phyloP scores from a whole-genome alignment of 2,329 filamentous ascomycete genomes.

The Talaromyces sp. region DNA sequence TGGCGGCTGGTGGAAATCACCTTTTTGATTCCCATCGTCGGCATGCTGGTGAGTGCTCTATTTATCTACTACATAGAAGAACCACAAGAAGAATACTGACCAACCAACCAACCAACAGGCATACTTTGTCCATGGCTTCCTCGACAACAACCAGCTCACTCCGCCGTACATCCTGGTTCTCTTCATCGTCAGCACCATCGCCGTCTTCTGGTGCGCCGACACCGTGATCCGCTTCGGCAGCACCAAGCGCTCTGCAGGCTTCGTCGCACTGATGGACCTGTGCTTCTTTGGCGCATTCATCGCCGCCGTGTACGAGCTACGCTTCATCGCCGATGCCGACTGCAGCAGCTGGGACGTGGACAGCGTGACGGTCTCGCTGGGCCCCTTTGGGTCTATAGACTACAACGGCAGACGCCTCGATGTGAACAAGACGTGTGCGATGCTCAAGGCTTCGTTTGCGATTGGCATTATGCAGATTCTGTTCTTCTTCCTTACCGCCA shows the following conservation, averaged over 20 bases:
- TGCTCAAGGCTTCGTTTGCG: conserved; percentile 88
- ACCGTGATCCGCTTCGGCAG: conserved; percentile 57
- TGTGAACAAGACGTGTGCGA: conserved; percentile 73
- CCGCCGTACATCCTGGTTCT: conserved; percentile 58
- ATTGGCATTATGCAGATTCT: conserved; percentile 84
- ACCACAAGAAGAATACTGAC: neutral
- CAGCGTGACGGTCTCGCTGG: conserved; percentile 56
- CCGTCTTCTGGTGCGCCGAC: conserved; percentile 56
- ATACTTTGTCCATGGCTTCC: conserved; percentile 59
- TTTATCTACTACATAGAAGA: neutral
- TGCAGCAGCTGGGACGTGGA: conserved; percentile 59
- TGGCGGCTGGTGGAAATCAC: conserved; percentile 59
- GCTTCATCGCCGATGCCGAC: conserved; percentile 56
- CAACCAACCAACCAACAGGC: conserved; percentile 27
- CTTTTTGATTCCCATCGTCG: conserved; percentile 59
- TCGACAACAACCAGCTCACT: conserved; percentile 54
- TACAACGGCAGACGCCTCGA: conserved; percentile 44
- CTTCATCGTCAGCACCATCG: conserved; percentile 61
- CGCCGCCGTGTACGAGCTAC: conserved; percentile 55
- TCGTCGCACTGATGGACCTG: conserved; percentile 59
- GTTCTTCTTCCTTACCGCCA: conserved; percentile 72
- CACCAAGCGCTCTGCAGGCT: conserved; percentile 54
- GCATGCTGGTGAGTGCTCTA: conserved; percentile 50
- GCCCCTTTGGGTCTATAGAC: conserved; percentile 56
- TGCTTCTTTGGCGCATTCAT: conserved; percentile 62